Evolutionary conservation across 2,329 filamentous ascomycete species (phyloP).

Genomic region (Cladophialophora bantiana): DNA sequence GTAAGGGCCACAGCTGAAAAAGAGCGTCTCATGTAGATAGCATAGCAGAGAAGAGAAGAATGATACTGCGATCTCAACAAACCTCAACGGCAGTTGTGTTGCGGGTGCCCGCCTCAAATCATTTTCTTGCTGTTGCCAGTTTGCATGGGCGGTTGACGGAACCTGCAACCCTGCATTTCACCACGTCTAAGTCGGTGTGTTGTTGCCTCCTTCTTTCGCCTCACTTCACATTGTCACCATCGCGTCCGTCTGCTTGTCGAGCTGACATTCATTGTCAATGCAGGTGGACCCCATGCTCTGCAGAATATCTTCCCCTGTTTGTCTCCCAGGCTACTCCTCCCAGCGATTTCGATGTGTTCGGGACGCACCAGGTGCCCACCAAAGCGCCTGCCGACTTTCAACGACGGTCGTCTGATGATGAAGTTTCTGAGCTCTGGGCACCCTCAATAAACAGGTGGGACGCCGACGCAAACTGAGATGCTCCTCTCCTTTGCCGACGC

Average conservation of each 20-base stretch:
- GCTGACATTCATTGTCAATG: background rate
- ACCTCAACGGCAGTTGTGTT: background rate
- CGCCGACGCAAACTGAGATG: slow-evolving; percentile 15
- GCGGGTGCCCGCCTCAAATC: background rate
- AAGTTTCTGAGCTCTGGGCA: slow-evolving; percentile 2
- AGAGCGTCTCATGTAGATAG: background rate
- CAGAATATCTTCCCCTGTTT: background rate
- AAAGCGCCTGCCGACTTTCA: background rate
- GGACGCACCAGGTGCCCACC: background rate
- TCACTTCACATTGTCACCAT: background rate
- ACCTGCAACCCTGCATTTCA: background rate
- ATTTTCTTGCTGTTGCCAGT: background rate
- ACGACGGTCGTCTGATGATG: background rate
- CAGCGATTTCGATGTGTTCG: background rate
- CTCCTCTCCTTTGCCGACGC: slow-evolving; percentile 23
- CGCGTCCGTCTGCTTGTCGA: background rate
- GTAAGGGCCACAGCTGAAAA: slow-evolving; percentile 1
- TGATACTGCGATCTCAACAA: background rate
- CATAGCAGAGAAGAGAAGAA: background rate
- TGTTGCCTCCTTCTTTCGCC: background rate
- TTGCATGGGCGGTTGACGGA: background rate
- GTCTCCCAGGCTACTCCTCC: background rate
- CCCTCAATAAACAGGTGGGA: slow-evolving; percentile 15
- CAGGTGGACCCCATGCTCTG: background rate
- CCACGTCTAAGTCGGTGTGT: background rate